Evolutionary conservation across 345 rosid genomes (phyloP).

Genomic region (Brassica rapa): DNA sequence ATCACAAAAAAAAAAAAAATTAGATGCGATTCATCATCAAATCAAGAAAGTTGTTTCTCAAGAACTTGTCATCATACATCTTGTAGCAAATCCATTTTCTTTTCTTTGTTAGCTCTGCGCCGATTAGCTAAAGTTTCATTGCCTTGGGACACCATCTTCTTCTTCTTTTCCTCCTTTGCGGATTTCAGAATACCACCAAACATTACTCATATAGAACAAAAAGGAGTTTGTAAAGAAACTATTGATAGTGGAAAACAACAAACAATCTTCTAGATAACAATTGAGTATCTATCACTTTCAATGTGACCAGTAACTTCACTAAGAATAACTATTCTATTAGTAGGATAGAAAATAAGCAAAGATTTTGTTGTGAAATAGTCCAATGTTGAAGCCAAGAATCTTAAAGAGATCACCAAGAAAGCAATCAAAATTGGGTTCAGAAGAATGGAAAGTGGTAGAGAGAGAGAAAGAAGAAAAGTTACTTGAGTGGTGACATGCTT

Average conservation of each 20-base stretch:
- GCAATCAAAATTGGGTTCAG: constrained; percentile 15
- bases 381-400: constrained; percentile 43
- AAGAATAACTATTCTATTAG: background rate
- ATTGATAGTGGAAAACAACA: constrained; percentile 55
- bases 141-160: constrained; percentile 60
- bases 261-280: constrained; percentile 52
- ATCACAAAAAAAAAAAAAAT: background rate
- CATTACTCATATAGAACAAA: constrained; percentile 3
- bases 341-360: background rate
- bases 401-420: constrained; percentile 18
- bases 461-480: constrained; percentile 36
- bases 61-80: constrained; percentile 60
- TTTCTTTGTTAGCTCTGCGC: constrained; percentile 72
- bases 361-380: constrained; percentile 32
- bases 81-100: constrained; percentile 72
- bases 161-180: constrained; percentile 44
- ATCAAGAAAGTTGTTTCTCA: constrained; percentile 2
- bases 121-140: constrained; percentile 46
- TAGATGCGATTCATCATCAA: background rate
- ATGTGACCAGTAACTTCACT: constrained; percentile 37
- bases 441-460: constrained; percentile 7
- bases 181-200: constrained; percentile 37
- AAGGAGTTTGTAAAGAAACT: constrained; percentile 31
- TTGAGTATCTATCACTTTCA: constrained; percentile 32
- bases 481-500: constrained; percentile 53